These are phyloP conservation scores for Candida sanyaensis DNA, from an alignment of 1,139 yeast species.

Conservation along the genomic window DNA sequence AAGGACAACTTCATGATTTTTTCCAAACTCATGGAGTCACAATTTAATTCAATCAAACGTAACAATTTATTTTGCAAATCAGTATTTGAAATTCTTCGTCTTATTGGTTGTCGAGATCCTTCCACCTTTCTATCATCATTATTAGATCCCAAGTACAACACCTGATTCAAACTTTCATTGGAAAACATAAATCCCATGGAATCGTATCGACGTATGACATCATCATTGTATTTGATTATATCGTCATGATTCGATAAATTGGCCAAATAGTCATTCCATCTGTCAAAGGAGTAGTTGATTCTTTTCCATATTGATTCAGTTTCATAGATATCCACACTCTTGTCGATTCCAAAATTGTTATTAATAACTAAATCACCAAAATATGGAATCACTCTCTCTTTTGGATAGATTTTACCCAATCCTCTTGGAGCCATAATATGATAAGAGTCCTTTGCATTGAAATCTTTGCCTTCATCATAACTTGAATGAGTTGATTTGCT, in stretches of 20 bases:
- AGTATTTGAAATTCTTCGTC: neutral
- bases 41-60: slow-evolving; percentile 37
- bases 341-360: slow-evolving; percentile 19
- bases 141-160: slow-evolving; percentile 41
- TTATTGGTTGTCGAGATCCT: neutral
- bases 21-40: slow-evolving; percentile 41
- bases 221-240: slow-evolving; percentile 45
- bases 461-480: slow-evolving; percentile 11
- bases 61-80: slow-evolving; percentile 26
- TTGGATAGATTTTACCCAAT: slow-evolving; percentile 74
- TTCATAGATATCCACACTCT: slow-evolving; percentile 47
- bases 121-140: slow-evolving; percentile 21
- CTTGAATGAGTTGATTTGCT: slow-evolving; percentile 14
- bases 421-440: slow-evolving; percentile 91
- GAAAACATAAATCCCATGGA: slow-evolving; percentile 49
- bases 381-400: slow-evolving; percentile 81
- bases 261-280: slow-evolving; percentile 74
- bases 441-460: slow-evolving; percentile 46
- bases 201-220: slow-evolving; percentile 45
- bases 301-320: slow-evolving; percentile 69
- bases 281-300: slow-evolving; percentile 69
- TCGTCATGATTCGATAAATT: slow-evolving; percentile 40
- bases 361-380: slow-evolving; percentile 74
- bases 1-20: slow-evolving; percentile 42
- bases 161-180: slow-evolving; percentile 49